Percentiles rank a stretch among this genome's conserved stretches.
Evolutionary conservation across 2,329 filamentous ascomycete species (phyloP).

Genomic region (Zelopaecilomyces penicillatus): DNA sequence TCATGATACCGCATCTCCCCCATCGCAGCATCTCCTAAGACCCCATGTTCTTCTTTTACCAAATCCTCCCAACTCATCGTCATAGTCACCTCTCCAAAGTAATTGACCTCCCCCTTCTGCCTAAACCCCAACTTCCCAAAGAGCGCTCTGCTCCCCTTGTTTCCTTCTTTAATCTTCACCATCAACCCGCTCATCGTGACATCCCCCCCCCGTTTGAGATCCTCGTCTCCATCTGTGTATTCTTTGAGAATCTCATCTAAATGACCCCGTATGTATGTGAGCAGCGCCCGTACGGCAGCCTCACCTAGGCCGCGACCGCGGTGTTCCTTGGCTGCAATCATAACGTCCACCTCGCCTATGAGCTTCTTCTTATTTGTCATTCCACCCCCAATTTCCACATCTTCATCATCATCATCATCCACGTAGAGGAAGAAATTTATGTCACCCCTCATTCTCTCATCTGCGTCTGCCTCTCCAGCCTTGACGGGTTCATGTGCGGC

Average conservation of each 20-base stretch:
- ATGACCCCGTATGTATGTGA: constrained; percentile 57
- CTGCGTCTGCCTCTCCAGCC: constrained; percentile 44
- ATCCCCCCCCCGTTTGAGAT: not conserved
- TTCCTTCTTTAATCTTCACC: constrained; percentile 51
- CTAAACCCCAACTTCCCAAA: constrained; percentile 45
- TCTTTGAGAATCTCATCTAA: constrained; percentile 44
- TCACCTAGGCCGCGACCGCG: constrained; percentile 58
- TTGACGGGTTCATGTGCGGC: constrained; percentile 3
- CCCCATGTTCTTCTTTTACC: constrained; percentile 7
- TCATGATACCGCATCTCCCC: constrained; percentile 14
- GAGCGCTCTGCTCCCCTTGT: constrained; percentile 41
- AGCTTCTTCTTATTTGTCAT: constrained; percentile 15
- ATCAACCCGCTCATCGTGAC: constrained; percentile 31
- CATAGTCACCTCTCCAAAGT: constrained; percentile 52
- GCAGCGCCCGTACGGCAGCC: constrained; percentile 56
- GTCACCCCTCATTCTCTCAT: constrained; percentile 59
- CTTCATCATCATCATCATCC: constrained; percentile 43
- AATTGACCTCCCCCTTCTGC: constrained; percentile 45
- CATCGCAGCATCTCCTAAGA: constrained; percentile 15
- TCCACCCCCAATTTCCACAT: constrained; percentile 20
- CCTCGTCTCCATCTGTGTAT: constrained; percentile 21
- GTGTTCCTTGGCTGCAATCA: constrained; percentile 59
- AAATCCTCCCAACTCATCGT: constrained; percentile 28
- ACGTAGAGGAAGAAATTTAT: constrained; percentile 72
- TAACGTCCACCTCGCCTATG: constrained; percentile 74